Conservation (phyloP, 2,329 filamentous ascomycete genomes). For the Fusarium poae region DNA sequence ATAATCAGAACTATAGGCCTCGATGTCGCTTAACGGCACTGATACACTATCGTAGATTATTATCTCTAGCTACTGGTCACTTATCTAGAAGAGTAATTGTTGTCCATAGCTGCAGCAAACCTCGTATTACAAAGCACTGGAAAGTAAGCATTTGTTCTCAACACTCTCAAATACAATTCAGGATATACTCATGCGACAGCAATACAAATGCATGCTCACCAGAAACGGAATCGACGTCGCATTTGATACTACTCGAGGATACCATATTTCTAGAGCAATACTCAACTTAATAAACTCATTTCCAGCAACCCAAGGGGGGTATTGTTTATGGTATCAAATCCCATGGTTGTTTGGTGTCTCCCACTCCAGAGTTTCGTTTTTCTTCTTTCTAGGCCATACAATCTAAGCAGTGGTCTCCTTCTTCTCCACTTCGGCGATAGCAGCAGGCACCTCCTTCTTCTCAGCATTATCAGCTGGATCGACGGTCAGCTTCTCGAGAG, state of each 20-base stretch:
- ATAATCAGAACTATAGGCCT: no score
- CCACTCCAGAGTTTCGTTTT: slow-evolving; percentile 5
- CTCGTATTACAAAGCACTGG: not conserved
- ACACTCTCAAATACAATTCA: not conserved
- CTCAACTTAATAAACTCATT: slow-evolving; percentile 11
- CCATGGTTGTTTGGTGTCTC: slow-evolving; percentile 26
- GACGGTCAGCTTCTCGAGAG: slow-evolving; percentile 34
- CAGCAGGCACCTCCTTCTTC: slow-evolving; percentile 16
- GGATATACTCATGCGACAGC: not conserved
- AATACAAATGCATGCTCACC: not conserved
- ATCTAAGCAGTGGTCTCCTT: slow-evolving; percentile 25
- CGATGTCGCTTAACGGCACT: not conserved
- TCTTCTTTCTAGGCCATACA: not conserved
- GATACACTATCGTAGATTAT: not conserved
- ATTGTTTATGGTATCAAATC: slow-evolving; percentile 37
- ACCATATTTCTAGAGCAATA: slow-evolving; percentile 24
- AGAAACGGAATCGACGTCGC: slow-evolving; percentile 3
- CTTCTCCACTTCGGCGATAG: slow-evolving; percentile 19
- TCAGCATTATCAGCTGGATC: slow-evolving; percentile 20
- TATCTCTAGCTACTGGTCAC: not conserved
- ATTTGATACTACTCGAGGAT: slow-evolving; percentile 28
- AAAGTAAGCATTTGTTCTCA: not conserved
- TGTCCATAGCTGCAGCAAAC: not conserved
- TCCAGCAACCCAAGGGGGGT: slow-evolving; percentile 31
- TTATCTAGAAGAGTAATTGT: not conserved